Evolutionary conservation across 2,329 filamentous ascomycete species (phyloP).

Genomic region (Penicillium italicum): DNA sequence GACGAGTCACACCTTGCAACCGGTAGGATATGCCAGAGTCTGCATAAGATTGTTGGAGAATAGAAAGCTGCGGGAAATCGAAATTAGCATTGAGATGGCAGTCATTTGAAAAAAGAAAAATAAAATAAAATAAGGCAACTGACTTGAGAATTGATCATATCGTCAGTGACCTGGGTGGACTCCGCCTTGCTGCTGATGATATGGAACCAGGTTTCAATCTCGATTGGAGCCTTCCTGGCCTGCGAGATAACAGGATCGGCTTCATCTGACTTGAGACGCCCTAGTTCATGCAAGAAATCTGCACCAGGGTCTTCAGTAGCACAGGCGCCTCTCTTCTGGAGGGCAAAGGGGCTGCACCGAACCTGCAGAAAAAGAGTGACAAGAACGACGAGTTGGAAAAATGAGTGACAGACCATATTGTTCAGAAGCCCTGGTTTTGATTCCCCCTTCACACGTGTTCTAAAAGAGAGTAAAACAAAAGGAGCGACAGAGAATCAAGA

Average conservation of each 20-base stretch:
- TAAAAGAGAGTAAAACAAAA: not conserved
- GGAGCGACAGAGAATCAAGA: not conserved
- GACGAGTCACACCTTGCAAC: slow-evolving; percentile 49
- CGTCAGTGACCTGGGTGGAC: slow-evolving; percentile 28
- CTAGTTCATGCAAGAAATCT: slow-evolving; percentile 26
- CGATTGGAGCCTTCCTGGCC: slow-evolving; percentile 28
- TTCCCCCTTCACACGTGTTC: slow-evolving; percentile 10
- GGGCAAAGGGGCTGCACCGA: slow-evolving; percentile 17
- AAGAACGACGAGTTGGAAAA: slow-evolving; percentile 20
- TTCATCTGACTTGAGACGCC: slow-evolving; percentile 22
- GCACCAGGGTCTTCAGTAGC: slow-evolving; percentile 30
- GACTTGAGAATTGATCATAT: slow-evolving; percentile 38
- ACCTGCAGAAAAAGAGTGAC: slow-evolving; percentile 15
- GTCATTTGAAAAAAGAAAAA: no score
- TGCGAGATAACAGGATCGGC: slow-evolving; percentile 11
- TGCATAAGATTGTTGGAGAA: slow-evolving; percentile 47
- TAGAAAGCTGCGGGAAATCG: slow-evolving; percentile 25
- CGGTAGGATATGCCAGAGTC: slow-evolving; percentile 49
- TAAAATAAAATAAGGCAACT: slow-evolving; percentile 7
- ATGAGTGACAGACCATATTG: slow-evolving; percentile 27
- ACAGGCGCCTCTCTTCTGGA: slow-evolving; percentile 28
- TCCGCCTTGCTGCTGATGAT: slow-evolving; percentile 37
- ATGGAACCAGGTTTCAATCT: slow-evolving; percentile 45
- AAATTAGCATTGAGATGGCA: slow-evolving; percentile 1
- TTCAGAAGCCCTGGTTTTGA: slow-evolving; percentile 10